Evolutionary conservation across 164 flowering plant species (phyloP), one percentile per base, ranked within the genome.

Genomic region (Vitis labrusca): DNA sequence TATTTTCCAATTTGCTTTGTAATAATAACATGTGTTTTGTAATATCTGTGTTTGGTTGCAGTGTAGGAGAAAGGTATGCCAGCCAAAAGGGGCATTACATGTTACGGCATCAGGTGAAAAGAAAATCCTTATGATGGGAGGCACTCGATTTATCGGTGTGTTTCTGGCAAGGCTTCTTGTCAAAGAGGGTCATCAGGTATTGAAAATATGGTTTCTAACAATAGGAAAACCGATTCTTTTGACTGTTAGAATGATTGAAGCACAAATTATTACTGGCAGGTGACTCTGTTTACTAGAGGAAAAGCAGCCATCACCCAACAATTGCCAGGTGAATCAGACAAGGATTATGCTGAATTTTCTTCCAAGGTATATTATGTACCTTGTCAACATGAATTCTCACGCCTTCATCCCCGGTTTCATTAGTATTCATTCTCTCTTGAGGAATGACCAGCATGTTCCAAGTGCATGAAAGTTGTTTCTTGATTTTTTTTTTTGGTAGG

Each of bases 81-180:
- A 78, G 63, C 71, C 87, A 71, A 90, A 80, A 84, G 92, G 86
- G 76, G 85, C 83, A 67, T 67, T 95, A 32, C 78, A 81, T 50
- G 85, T 92, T 16, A 76, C 78, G 65, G 97, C 99, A 63, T 83
- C 95, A 61, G 78, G 85, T 76, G 70, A 83, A 65, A 95, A 95
- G 87, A 91, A 91, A 64, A 89, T 93, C 66, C 88, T 95, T 66
- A 87, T 95, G 72, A 95, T 95, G 99, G 98, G 99, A n/a, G 98
- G 99, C 62, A 95, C 98, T 54, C 75, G 99, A 73, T 95, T 92
- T 67, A 95, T 95, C 79, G 99, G 99, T 55, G 63, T 95, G 2
- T 95, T 95, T 72, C 76, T 92, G 81, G 89, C 97, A 37, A 89
- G 99, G 72, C 92, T 86, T 29, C 93, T 92, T 16, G 89, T 95